phyloP scores from a whole-genome alignment of 2,329 filamentous ascomycete species.

The Xylariaceae sp. region DNA sequence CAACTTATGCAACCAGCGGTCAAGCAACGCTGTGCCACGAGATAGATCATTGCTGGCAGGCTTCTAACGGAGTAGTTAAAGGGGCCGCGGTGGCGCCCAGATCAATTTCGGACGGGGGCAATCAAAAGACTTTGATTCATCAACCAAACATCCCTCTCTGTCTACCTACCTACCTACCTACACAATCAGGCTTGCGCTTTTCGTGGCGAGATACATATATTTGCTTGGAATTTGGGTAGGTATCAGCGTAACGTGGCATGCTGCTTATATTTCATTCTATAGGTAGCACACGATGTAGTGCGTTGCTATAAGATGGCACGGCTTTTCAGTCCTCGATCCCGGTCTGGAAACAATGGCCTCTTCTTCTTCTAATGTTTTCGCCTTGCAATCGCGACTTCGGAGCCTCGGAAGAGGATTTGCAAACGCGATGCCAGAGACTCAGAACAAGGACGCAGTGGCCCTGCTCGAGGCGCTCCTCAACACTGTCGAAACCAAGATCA shows the following conservation, averaged over 20 bases:
- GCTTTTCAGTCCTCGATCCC: neutral
- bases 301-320: neutral
- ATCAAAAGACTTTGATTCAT: too few relatives aligned
- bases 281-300: neutral
- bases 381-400: too few relatives aligned
- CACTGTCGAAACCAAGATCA: conserved; percentile 42
- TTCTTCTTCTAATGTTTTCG: too few relatives aligned
- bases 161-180: too few relatives aligned
- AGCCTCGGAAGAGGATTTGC: too few relatives aligned
- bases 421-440: conserved; percentile 15
- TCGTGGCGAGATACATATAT: too few relatives aligned
- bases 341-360: too few relatives aligned
- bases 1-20: neutral
- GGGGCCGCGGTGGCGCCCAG: neutral
- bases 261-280: neutral
- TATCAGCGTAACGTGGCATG: neutral
- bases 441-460: conserved; percentile 27
- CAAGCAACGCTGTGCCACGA: neutral
- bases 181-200: too few relatives aligned
- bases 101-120: neutral
- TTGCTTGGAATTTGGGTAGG: neutral
- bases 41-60: neutral
- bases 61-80: neutral
- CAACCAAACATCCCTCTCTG: too few relatives aligned
- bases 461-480: conserved; percentile 39